phyloP scores from a whole-genome alignment of 305 asterid species.

The Ajuga reptans region DNA sequence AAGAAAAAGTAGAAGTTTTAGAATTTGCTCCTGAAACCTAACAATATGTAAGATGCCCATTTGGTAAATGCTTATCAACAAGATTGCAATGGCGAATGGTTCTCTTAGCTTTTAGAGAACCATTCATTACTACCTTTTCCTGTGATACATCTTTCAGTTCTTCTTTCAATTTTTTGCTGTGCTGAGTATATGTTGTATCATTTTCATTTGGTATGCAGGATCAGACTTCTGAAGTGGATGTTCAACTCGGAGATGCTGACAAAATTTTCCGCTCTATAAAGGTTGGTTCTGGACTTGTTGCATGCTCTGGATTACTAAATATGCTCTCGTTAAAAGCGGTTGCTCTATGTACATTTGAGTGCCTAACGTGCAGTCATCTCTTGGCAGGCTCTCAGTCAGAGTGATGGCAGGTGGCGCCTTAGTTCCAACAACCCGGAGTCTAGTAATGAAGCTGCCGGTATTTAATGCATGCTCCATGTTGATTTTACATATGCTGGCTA shows the following conservation, averaged over 20 bases:
- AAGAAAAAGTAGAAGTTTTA: not conserved
- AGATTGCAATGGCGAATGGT: not conserved
- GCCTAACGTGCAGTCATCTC: conserved; percentile 20
- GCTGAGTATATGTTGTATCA: conserved; percentile 11
- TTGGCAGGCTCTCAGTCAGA: conserved; percentile 84
- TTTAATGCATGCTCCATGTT: not conserved
- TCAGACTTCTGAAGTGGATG: conserved; percentile 56
- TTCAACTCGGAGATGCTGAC: conserved; percentile 60
- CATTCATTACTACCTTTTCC: not conserved
- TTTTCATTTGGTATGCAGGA: conserved; percentile 42
- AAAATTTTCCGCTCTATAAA: conserved; percentile 58
- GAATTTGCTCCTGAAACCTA: not conserved
- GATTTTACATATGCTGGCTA: conserved; percentile 1
- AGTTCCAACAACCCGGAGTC: conserved; percentile 79
- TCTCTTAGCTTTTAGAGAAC: conserved; percentile 3
- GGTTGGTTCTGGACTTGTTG: conserved; percentile 35
- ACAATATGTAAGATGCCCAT: not conserved
- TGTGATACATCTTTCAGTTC: not conserved
- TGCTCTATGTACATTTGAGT: conserved; percentile 18
- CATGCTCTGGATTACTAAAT: not conserved
- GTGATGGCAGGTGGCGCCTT: conserved; percentile 97
- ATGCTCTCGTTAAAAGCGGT: conserved; percentile 13
- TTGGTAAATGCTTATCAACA: not conserved
- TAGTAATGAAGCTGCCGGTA: conserved; percentile 86
- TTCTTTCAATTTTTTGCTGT: not conserved